Conservation (phyloP, 2,329 filamentous ascomycete species). For the Cadophora sp. region DNA sequence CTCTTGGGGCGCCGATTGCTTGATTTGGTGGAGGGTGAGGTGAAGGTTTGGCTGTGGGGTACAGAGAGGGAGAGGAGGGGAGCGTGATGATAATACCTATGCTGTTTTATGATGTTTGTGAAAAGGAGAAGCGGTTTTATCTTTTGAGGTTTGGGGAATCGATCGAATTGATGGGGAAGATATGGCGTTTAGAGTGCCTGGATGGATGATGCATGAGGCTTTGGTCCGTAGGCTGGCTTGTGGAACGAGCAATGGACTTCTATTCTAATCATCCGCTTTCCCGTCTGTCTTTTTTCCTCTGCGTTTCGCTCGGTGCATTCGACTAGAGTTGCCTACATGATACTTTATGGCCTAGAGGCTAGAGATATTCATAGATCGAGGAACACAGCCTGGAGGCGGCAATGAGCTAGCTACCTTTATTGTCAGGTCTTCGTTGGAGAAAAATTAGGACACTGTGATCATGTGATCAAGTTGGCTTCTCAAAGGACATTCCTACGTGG, state of each 20-base stretch:
- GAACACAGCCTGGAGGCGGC: too few species aligned
- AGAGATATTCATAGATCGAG: too few species aligned
- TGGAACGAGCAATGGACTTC: constrained; percentile 10
- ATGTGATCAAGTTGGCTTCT: too few species aligned
- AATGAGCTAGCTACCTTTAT: too few species aligned
- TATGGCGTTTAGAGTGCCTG: constrained; percentile 9
- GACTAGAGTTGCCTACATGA: too few species aligned
- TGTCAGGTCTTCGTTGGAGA: too few species aligned
- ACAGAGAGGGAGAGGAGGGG: too few species aligned
- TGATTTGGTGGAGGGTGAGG: constrained; percentile 20
- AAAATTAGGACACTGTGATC: too few species aligned
- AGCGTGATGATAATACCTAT: constrained; percentile 20
- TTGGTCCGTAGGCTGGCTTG: constrained; percentile 11
- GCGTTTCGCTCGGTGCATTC: too few species aligned
- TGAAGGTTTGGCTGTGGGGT: background rate
- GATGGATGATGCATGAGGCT: background rate
- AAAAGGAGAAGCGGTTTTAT: background rate
- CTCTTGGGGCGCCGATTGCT: constrained; percentile 55
- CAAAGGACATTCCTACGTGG: too few species aligned
- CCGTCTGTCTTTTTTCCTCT: background rate
- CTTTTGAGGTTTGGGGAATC: background rate
- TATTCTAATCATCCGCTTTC: background rate
- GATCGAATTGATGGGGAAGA: background rate
- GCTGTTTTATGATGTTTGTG: constrained; percentile 20
- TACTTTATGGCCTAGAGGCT: too few species aligned